phyloP scores from a whole-genome alignment of 331 rosid genomes.

The Acacia pycnantha region DNA sequence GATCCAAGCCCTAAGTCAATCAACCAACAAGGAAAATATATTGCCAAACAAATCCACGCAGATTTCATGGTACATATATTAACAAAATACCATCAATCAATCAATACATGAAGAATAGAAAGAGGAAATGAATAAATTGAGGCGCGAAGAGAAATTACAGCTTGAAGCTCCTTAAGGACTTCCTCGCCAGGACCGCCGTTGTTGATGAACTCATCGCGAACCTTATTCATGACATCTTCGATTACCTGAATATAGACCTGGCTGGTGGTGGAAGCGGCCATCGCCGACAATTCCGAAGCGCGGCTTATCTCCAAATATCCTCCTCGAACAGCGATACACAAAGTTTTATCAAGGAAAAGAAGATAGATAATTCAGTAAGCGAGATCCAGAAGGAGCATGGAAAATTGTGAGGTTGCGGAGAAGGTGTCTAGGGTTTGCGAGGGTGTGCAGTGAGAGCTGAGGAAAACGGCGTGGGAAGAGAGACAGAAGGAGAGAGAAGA shows the following conservation, averaged over 20 bases:
- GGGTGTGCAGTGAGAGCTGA: conserved; percentile 29
- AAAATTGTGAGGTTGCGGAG: not conserved
- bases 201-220: conserved; percentile 85
- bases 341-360: not conserved
- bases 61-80: not conserved
- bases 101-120: not conserved
- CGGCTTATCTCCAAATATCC: conserved; percentile 24
- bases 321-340: conserved; percentile 16
- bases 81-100: not conserved
- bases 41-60: conserved; percentile 6
- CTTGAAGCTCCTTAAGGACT: conserved; percentile 96
- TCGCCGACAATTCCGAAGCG: conserved; percentile 17
- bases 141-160: conserved; percentile 41
- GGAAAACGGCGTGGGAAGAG: conserved; percentile 27
- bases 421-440: conserved; percentile 39
- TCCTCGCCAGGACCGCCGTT: conserved; percentile 93
- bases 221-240: conserved; percentile 92
- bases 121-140: not conserved
- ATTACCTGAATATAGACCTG: conserved; percentile 83
- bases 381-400: conserved; percentile 29
- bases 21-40: conserved; percentile 5
- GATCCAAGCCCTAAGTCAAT: conserved; percentile 58
- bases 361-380: conserved; percentile 26
- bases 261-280: conserved; percentile 80
- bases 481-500: conserved; percentile 1